phyloP scores from a whole-genome alignment of 1,284 basidiomycete genomes.

The Melampsora larici-populina region DNA sequence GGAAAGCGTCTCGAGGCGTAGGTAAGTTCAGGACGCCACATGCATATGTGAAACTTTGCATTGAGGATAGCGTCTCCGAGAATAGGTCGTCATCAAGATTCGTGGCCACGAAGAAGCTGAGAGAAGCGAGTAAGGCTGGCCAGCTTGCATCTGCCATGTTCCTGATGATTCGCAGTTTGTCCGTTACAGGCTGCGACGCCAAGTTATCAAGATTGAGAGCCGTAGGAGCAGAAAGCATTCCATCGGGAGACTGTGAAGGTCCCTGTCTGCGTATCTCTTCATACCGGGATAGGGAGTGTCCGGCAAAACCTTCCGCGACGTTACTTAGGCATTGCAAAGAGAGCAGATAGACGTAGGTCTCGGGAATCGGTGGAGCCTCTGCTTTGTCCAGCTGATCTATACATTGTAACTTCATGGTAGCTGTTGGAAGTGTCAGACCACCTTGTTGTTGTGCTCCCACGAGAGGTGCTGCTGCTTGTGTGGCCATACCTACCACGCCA shows the following conservation, averaged over 20 bases:
- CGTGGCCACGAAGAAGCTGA: constrained; percentile 83
- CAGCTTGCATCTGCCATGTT: constrained; percentile 80
- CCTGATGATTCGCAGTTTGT: constrained; percentile 63
- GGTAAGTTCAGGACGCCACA: constrained; percentile 79
- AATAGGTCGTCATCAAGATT: constrained; percentile 84
- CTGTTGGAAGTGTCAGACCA: constrained; percentile 49
- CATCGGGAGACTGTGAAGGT: constrained; percentile 60
- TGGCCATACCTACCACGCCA: constrained; percentile 76
- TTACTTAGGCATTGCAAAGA: constrained; percentile 82
- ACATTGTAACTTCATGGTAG: constrained; percentile 57
- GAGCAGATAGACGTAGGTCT: constrained; percentile 86
- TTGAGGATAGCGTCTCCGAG: constrained; percentile 72
- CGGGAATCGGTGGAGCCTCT: constrained; percentile 84
- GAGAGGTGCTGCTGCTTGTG: constrained; percentile 72
- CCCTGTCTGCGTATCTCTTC: constrained; percentile 50
- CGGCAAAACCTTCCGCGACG: constrained; percentile 79
- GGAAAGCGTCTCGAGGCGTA: constrained; percentile 88
- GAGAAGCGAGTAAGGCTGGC: constrained; percentile 81
- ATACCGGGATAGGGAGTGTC: constrained; percentile 68
- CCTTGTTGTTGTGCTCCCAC: constrained; percentile 71
- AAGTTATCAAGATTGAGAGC: constrained; percentile 66
- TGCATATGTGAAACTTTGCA: constrained; percentile 79
- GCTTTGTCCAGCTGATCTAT: constrained; percentile 95
- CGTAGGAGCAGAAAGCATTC: constrained; percentile 66
- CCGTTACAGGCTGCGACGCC: constrained; percentile 53